A percentile compares a stretch with the other conserved stretches of the same genome.
These are phyloP conservation scores for Monascus ruber DNA, from an alignment of 2,329 filamentous ascomycete genomes.

Conservation along the genomic window DNA sequence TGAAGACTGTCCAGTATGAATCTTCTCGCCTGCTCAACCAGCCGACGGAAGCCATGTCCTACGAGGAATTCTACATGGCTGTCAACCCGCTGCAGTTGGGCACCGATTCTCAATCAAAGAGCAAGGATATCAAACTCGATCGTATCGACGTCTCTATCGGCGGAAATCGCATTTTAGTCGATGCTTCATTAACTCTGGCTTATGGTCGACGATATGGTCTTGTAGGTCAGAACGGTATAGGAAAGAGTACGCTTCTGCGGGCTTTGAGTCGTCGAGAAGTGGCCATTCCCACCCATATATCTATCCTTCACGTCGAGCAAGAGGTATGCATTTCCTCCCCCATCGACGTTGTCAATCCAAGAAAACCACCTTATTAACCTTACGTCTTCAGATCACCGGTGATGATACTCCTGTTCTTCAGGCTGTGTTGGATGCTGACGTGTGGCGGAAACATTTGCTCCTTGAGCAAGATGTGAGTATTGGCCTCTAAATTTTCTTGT, in stretches of 20 bases:
- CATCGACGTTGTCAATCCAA: background rate
- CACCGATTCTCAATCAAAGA: conserved; percentile 61
- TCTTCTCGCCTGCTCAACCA: conserved; percentile 79
- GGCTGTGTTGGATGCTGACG: conserved; percentile 91
- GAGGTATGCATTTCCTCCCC: conserved; percentile 49
- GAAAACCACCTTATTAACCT: conserved; percentile 6
- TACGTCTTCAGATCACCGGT: conserved; percentile 58
- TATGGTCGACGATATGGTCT: conserved; percentile 93
- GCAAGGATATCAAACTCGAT: conserved; percentile 97
- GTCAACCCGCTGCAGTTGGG: conserved; percentile 94
- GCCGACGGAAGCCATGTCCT: conserved; percentile 73
- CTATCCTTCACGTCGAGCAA: conserved; percentile 97
- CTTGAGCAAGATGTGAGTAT: conserved; percentile 66
- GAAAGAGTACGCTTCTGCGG: conserved; percentile 86
- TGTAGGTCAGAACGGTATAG: conserved; percentile 98
- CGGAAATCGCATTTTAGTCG: conserved; percentile 75
- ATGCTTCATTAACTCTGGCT: conserved; percentile 79
- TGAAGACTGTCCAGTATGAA: conserved; percentile 98
- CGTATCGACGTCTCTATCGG: conserved; percentile 90
- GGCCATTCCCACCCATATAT: conserved; percentile 90
- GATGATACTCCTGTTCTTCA: conserved; percentile 93
- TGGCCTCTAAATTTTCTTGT: background rate
- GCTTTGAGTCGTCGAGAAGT: conserved; percentile 89
- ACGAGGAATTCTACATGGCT: conserved; percentile 99
- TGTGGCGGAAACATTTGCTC: conserved; percentile 93